Evolutionary conservation across 2,329 filamentous ascomycete genomes (phyloP).

Genomic region (Orbilia quercus): DNA sequence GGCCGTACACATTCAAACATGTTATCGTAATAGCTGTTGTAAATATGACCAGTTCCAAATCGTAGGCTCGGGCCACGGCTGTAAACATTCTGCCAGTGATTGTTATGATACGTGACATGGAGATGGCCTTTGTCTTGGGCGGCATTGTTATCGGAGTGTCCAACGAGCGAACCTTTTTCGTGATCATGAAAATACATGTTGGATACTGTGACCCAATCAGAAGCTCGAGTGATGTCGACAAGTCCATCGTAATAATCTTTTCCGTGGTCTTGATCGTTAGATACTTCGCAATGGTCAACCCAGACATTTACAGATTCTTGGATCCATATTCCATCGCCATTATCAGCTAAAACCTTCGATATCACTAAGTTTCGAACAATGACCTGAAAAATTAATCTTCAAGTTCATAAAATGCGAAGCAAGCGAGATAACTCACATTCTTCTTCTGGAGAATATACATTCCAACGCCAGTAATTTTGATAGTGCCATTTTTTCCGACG

Average conservation of each 20-base stretch:
- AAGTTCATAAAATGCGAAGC: background rate
- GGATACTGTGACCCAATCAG: constrained; percentile 70
- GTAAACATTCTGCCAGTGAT: constrained; percentile 74
- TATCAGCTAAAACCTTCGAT: constrained; percentile 68
- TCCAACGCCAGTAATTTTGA: constrained; percentile 57
- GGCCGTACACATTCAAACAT: constrained; percentile 69
- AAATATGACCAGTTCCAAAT: constrained; percentile 74
- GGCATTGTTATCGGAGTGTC: constrained; percentile 71
- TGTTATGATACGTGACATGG: constrained; percentile 74
- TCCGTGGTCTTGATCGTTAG: constrained; percentile 70
- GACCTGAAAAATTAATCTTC: constrained; percentile 65
- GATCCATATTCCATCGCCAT: constrained; percentile 72
- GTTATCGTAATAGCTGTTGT: constrained; percentile 65
- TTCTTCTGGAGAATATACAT: constrained; percentile 60
- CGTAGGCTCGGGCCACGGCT: constrained; percentile 73
- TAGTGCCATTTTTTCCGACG: constrained; percentile 64
- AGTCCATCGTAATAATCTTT: constrained; percentile 78
- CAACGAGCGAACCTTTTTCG: constrained; percentile 72
- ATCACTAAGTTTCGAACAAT: constrained; percentile 74
- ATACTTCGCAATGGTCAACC: constrained; percentile 76
- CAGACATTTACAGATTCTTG: constrained; percentile 71
- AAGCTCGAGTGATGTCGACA: constrained; percentile 72
- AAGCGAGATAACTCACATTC: constrained; percentile 46
- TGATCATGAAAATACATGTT: constrained; percentile 70
- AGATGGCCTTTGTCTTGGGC: constrained; percentile 72